Base-by-base conservation (phyloP, 2,329 filamentous ascomycete species). In the Xylariaceae sp. region DNA sequence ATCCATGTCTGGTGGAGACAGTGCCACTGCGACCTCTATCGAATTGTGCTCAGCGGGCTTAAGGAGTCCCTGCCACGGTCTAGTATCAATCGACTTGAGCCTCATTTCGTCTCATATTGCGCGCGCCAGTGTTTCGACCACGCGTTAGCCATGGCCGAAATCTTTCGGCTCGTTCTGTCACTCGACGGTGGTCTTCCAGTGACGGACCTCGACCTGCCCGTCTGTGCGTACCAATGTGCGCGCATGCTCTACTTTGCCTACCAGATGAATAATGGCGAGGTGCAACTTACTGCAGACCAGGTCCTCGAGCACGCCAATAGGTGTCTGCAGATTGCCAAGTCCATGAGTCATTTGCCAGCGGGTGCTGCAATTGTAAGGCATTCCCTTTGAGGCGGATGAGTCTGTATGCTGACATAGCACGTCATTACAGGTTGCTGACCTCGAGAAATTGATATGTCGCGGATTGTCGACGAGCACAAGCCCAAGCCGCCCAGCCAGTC, bases 1-100 rank as follows among this genome's bases (percentile, higher is more conserved):
- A 79, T 78, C 9, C 76, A 79, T 47, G 65, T 79, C 8, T 76
- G 72, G 73, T 79, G 74, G 74, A 66, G 73, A 19, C 76, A 79
- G 46, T 79, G 76, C 43, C 69, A 79, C 49, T 74, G 74, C 48
- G 76, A 79, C 51, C 62, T 79, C 3, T 79, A 77, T 47, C 72
- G 76, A 1, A 63, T 78, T 6, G 73, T 69, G 2, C 63, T 79
- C 7, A 64, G 65, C 0, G 74, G 74, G 1, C 64, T 79, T 26
- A 69, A 72, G 16, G 75, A 78, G 29, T 71, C 74, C 0, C 59
- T 79, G 0, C 66, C 74, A 2, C 64, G 64, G 6, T 55, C 64
- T 0, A 62, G 64, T 11, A 59, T 78, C 9, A 65, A 64, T 38
- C 66, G 64, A 42, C 61, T 79, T 3, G 72, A 75, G 35, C 67